Evolutionary conservation across 768 basidiomycete genomes (phyloP).

Genomic region (Lactarius tabidus): DNA sequence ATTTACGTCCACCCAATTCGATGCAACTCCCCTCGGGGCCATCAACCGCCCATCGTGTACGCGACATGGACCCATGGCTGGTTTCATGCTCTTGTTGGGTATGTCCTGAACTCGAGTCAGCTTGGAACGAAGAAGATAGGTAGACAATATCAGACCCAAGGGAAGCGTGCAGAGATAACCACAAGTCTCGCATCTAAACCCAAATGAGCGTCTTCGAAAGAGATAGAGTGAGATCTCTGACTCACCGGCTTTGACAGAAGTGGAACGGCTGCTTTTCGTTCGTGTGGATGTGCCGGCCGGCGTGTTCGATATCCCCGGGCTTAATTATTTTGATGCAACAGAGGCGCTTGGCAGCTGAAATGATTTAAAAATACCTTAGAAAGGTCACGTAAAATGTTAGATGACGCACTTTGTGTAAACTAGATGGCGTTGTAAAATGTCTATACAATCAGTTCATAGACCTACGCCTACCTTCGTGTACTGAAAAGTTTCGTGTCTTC

Average conservation of each 20-base stretch:
- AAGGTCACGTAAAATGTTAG: too few relatives aligned
- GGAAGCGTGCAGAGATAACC: conserved; percentile 58
- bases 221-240: too few relatives aligned
- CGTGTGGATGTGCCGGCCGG: conserved; percentile 48
- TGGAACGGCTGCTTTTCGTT: conserved; percentile 44
- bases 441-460: not conserved
- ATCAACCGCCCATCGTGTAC: conserved; percentile 53
- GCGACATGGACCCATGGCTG: conserved; percentile 59
- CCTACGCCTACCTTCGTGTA: conserved; percentile 53
- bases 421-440: conserved; percentile 23
- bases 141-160: conserved; percentile 35
- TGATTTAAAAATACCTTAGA: not conserved
- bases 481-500: conserved; percentile 55
- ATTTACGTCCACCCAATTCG: conserved; percentile 54
- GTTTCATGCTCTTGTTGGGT: conserved; percentile 60
- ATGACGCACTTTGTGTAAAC: conserved; percentile 52
- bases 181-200: conserved; percentile 49
- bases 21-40: conserved; percentile 47
- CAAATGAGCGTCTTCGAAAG: not conserved
- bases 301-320: conserved; percentile 39
- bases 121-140: not conserved
- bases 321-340: conserved; percentile 48
- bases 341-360: conserved; percentile 47
- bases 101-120: conserved; percentile 42
- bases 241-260: conserved; percentile 50